Base-by-base conservation (phyloP, 2,329 filamentous ascomycete species). In the Exophiala calicioides region DNA sequence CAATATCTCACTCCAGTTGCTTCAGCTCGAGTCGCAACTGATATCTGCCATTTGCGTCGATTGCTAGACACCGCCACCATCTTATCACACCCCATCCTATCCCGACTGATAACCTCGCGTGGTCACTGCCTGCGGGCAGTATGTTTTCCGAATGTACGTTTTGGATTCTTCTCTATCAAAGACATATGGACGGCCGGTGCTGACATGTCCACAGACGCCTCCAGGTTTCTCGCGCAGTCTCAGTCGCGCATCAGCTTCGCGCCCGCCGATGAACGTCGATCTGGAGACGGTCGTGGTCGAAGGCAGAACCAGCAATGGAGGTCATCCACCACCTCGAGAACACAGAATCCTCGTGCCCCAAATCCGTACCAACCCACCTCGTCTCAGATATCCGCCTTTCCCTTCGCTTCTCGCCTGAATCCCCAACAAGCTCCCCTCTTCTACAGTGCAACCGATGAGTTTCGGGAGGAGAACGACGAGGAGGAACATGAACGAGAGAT, bases 181-280 rank as follows among this genome's bases (percentile, higher is more conserved):
- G 15, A 26, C 4, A 16, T n/a, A n/a, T n/a, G n/a, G n/a, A n/a
- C n/a, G n/a, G n/a, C n/a, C n/a, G n/a, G 66, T 70, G 57, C 72
- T 67, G 49, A 59, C 51, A 58, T 47, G 57, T 54, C 53, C 37
- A 27, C 39, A 96, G 93, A 97, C 84, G 93, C 93, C 62, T 97
- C 91, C 58, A 86, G 85, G 60, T 98, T 98, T 68, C 82, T 98
- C 61, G 88, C 90, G 52, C 93, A 97, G 80, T 96, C 90, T 58
- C 90, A 95, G 75, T 95, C 90, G 52, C 85, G 89, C 55, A 76
- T 97, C 62, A 88, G 86, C 58, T 82, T 90, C 70, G 80, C 85
- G 65, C 69, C 79, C 50, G 81, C 81, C 46, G 67, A 72, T 40
- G 56, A 65, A 43, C 68, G 75, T 58, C 62, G 68, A 56, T 73